These are phyloP conservation scores for Aspergillus tubingensis DNA, from an alignment of 2,329 filamentous ascomycete genomes.

Conservation along the genomic window DNA sequence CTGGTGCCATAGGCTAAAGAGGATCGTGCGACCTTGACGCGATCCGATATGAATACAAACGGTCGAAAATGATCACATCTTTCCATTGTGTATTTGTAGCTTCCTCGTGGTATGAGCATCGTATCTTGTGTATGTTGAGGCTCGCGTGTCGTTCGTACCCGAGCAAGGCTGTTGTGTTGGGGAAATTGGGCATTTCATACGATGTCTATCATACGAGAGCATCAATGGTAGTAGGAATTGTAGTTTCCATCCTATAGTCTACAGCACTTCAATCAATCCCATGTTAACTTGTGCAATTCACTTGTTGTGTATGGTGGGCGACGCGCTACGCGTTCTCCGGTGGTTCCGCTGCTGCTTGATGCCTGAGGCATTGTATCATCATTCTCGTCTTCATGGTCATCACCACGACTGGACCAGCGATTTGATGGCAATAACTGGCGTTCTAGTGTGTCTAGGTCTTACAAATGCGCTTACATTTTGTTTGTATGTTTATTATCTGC, in stretches of 20 bases:
- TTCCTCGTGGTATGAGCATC: not conserved
- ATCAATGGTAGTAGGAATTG: not conserved
- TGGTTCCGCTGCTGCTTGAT: not conserved
- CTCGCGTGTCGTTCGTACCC: too few species aligned
- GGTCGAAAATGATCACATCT: constrained; percentile 21
- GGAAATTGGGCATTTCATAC: not conserved
- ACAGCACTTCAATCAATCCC: too few species aligned
- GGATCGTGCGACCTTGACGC: constrained; percentile 29
- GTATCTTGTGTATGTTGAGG: too few species aligned
- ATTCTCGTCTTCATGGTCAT: too few species aligned
- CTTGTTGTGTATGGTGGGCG: not conserved
- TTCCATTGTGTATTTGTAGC: not conserved
- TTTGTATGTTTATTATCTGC: too few species aligned
- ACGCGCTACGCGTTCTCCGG: not conserved
- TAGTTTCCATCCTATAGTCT: too few species aligned
- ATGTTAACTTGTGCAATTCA: too few species aligned
- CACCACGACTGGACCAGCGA: too few species aligned
- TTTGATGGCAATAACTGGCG: too few species aligned
- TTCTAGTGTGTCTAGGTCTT: too few species aligned
- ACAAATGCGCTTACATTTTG: too few species aligned
- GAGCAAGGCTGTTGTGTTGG: not conserved
- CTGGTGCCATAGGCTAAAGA: constrained; percentile 38
- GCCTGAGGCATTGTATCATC: not conserved
- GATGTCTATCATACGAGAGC: not conserved
- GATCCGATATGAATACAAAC: constrained; percentile 43